Base-by-base conservation (phyloP, 2,329 filamentous ascomycete species). In the Sarocladium strictum region DNA sequence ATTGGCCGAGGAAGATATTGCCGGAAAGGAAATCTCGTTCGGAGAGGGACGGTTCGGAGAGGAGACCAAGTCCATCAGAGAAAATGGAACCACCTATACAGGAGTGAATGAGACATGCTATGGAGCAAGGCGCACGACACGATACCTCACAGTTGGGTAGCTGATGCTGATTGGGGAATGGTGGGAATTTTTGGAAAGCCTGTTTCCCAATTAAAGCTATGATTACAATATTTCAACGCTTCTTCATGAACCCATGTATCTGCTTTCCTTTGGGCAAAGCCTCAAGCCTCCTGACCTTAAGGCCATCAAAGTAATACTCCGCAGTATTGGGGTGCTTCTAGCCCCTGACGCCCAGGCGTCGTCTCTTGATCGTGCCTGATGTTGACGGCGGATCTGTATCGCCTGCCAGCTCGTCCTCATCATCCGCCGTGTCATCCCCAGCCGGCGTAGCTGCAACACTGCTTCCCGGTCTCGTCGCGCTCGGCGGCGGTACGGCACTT, bases 1-100 rank as follows among this genome's bases (percentile, higher is more conserved):
- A 93, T 62, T 99, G 94, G 94, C 94, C 94, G 2, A 85, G 88
- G 64, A 97, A 97, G 66, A 65, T 61, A 12, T 63, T 67, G 5
- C 62, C 65, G 3, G 65, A 67, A 32, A 67, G 72, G 27, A 60
- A 29, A 15, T 51, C 47, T 21, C 19, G 50, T 5, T 26, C 33
- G 21, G 50, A 62, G 35, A 56, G 54, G 3, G 56, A 58, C 38
- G 61, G 49, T 7, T 54, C 58, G 10, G 69, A 64, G 53, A 68
- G 67, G 56, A 54, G 55, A 1, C 57, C 62, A 53, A 67, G 69
- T 43, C 47, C 47, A 5, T 29, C 43, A 3, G 47, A 51, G 47
- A 51, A 51, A 19, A 33, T 51, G n/a, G 47, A 35, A 15, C 47
- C 47, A n/a, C 47, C 47, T 10, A 51, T 35, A 51, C 11, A 33